These are phyloP conservation scores for Fusarium sp. DNA, from an alignment of 2,329 filamentous ascomycete species.

Conservation along the genomic window DNA sequence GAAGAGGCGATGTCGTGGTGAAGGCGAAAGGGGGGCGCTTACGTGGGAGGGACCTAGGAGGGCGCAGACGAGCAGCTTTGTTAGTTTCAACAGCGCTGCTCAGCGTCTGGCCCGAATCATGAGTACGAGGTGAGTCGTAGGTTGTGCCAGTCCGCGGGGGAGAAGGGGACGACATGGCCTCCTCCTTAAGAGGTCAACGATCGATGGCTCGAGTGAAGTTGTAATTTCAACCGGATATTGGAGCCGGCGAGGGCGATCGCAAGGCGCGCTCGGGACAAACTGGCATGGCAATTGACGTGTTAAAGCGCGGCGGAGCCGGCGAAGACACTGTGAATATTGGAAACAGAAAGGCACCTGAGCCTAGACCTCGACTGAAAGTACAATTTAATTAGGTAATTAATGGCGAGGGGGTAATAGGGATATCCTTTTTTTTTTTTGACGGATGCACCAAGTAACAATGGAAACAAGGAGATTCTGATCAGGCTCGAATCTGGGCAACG, in stretches of 20 bases:
- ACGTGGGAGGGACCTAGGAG: constrained; percentile 44
- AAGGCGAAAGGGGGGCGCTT: constrained; percentile 19
- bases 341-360: neutral
- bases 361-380: neutral
- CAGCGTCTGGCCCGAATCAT: constrained; percentile 36
- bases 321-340: constrained; percentile 19
- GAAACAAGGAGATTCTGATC: constrained; percentile 16
- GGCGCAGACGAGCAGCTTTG: constrained; percentile 34
- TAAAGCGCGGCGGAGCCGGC: constrained; percentile 34
- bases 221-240: constrained; percentile 33
- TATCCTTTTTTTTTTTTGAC: constrained; percentile 6
- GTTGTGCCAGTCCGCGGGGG: constrained; percentile 39
- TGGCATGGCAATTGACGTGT: constrained; percentile 39
- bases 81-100: constrained; percentile 29
- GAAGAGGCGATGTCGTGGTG: neutral
- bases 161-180: constrained; percentile 44
- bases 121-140: constrained; percentile 35
- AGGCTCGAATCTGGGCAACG: constrained; percentile 11
- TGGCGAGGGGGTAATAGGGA: neutral
- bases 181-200: constrained; percentile 9
- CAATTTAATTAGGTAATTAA: neutral
- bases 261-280: constrained; percentile 33
- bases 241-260: constrained; percentile 39
- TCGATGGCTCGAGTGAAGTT: constrained; percentile 6
- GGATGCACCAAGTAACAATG: neutral